A percentile compares a stretch with the other conserved stretches of the same genome.
Evolutionary conservation across 73 alveolate species (phyloP).

Genomic region (Paramecium bursaria): DNA sequence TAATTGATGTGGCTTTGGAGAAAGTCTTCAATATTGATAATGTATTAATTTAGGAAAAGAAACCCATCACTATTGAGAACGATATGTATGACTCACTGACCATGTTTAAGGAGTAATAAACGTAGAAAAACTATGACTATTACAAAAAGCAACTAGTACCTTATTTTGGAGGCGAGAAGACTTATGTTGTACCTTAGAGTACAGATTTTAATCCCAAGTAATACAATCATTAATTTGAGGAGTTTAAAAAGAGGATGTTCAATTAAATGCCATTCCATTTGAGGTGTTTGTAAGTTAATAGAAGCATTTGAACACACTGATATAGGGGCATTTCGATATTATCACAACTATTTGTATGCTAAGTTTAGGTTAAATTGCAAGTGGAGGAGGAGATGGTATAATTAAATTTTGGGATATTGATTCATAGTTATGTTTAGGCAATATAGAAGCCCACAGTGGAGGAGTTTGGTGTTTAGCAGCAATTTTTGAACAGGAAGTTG

Average conservation of each 20-base stretch:
- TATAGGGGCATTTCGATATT: constrained; percentile 41
- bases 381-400: constrained; percentile 43
- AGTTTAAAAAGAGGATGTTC: not conserved
- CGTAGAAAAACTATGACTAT: not conserved
- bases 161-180: not conserved
- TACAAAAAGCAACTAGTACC: not conserved
- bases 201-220: constrained; percentile 17
- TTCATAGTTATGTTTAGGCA: constrained; percentile 33
- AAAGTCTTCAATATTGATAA: constrained; percentile 14
- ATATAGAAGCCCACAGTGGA: constrained; percentile 25
- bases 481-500: constrained; percentile 23
- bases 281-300: constrained; percentile 16
- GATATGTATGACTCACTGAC: constrained; percentile 21
- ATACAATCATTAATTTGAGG: too few species aligned
- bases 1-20: not conserved
- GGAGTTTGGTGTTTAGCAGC: constrained; percentile 47
- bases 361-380: constrained; percentile 37
- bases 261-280: constrained; percentile 19
- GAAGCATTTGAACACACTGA: constrained; percentile 35
- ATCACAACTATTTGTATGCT: constrained; percentile 10
- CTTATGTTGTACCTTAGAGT: constrained; percentile 14
- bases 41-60: constrained; percentile 15
- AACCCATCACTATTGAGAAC: constrained; percentile 15
- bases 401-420: constrained; percentile 59
- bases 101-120: not conserved